Evolutionary conservation across 1,139 yeast genomes (phyloP).

Genomic region (Dujonia santamariae): DNA sequence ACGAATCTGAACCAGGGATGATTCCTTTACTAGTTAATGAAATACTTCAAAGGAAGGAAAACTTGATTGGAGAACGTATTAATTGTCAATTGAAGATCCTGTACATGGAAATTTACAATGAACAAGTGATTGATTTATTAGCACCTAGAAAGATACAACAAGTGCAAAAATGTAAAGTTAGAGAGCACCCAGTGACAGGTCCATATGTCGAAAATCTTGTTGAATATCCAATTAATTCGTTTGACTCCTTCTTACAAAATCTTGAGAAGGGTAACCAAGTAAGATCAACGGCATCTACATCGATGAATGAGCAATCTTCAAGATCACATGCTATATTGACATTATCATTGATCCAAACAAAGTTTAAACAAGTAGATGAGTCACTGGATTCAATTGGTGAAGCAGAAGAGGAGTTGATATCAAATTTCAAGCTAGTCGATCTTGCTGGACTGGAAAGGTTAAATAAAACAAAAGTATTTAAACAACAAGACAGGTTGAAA

Average conservation of each 20-base stretch:
- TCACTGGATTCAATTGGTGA: conserved; percentile 32
- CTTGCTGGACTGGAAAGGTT: conserved; percentile 82
- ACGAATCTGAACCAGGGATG: conserved; percentile 48
- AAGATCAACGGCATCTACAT: conserved; percentile 67
- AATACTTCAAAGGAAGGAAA: conserved; percentile 45
- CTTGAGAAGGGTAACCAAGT: conserved; percentile 46
- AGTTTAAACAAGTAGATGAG: conserved; percentile 26
- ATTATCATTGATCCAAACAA: conserved; percentile 56
- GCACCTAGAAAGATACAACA: conserved; percentile 6
- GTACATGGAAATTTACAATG: conserved; percentile 73
- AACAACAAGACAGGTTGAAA: conserved; percentile 54
- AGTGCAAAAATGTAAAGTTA: conserved; percentile 34
- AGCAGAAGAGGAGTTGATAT: conserved; percentile 52
- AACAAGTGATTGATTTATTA: conserved; percentile 60
- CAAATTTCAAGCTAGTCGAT: conserved; percentile 70
- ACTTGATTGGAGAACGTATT: conserved; percentile 35
- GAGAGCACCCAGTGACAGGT: conserved; percentile 61
- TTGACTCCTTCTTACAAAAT: conserved; percentile 41
- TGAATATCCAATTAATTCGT: conserved; percentile 44
- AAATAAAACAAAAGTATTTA: conserved; percentile 59
- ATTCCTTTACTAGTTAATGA: conserved; percentile 59
- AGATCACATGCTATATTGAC: conserved; percentile 80
- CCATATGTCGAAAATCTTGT: conserved; percentile 67
- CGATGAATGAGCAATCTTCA: conserved; percentile 66
- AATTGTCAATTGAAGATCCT: conserved; percentile 57